phyloP scores from a whole-genome alignment of 768 basidiomycete genomes.

The Antrodiella citrinella region DNA sequence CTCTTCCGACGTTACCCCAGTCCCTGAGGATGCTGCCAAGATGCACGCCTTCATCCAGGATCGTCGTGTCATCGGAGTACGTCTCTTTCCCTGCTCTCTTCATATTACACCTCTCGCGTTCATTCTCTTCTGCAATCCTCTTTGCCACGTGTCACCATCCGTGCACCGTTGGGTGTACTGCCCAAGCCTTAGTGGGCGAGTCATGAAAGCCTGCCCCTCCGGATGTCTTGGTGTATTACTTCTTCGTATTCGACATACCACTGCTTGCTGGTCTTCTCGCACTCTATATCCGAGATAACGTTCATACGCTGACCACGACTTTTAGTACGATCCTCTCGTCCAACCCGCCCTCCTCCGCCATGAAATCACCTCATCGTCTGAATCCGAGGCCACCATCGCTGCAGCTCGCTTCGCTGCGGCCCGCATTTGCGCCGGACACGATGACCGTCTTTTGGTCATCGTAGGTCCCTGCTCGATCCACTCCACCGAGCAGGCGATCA shows the following conservation, averaged over 20 bases:
- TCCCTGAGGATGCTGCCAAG: conserved; percentile 56
- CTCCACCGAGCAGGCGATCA: conserved; percentile 74
- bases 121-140: background rate
- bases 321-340: conserved; percentile 91
- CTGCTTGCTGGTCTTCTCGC: background rate
- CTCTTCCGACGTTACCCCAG: conserved; percentile 43
- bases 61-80: conserved; percentile 70
- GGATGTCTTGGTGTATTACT: too few species aligned
- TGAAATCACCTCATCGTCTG: conserved; percentile 63
- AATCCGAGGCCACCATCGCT: conserved; percentile 70
- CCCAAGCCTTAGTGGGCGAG: too few species aligned
- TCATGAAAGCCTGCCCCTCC: too few species aligned
- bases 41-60: conserved; percentile 74
- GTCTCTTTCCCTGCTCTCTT: conserved; percentile 18
- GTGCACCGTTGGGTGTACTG: background rate
- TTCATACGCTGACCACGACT: conserved; percentile 5
- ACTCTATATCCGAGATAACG: background rate
- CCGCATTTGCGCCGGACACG: conserved; percentile 72
- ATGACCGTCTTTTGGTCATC: conserved; percentile 82
- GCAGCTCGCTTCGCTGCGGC: conserved; percentile 73
- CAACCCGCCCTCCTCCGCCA: conserved; percentile 87
- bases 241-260: background rate
- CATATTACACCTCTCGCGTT: background rate
- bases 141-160: background rate
- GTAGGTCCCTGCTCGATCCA: conserved; percentile 97